Conservation (phyloP, 768 basidiomycete species). For the Serendipita vermifera region DNA sequence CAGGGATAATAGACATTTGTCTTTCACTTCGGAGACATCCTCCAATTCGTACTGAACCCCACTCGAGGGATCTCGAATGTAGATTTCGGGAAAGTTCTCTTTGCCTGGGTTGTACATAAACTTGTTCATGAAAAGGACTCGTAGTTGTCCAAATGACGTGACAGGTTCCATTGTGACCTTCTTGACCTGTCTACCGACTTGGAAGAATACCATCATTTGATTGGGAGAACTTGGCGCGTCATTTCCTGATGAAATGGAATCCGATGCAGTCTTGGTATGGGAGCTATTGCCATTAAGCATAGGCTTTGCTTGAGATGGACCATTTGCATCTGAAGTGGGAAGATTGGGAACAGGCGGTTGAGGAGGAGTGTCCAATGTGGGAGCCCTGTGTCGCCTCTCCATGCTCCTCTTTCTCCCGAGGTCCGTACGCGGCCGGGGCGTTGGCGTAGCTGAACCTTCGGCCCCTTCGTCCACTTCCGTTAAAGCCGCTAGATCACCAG, state of each 20-base stretch:
- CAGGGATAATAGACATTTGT: conserved; percentile 75
- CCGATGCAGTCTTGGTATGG: conserved; percentile 9
- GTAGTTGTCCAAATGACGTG: conserved; percentile 57
- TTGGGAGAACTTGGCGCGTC: conserved; percentile 12
- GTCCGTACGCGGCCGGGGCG: conserved; percentile 18
- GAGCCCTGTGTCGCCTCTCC: neutral
- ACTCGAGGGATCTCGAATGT: conserved; percentile 82
- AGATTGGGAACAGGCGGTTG: conserved; percentile 17
- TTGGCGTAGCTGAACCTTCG: conserved; percentile 33
- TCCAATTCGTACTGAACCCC: conserved; percentile 94
- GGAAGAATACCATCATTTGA: conserved; percentile 66
- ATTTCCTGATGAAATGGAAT: conserved; percentile 18
- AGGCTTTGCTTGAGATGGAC: neutral
- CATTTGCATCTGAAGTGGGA: neutral
- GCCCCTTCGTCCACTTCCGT: conserved; percentile 48
- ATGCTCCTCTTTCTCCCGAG: conserved; percentile 17
- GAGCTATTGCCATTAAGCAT: neutral
- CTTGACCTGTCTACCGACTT: conserved; percentile 83
- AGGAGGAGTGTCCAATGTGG: neutral
- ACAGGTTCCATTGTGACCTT: conserved; percentile 61
- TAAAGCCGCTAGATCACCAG: conserved; percentile 58
- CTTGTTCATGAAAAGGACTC: conserved; percentile 85
- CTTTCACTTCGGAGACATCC: conserved; percentile 82
- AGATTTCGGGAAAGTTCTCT: conserved; percentile 91
- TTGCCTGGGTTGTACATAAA: conserved; percentile 89